phyloP scores from a whole-genome alignment of 768 basidiomycete species.

The Tricholoma hemisulphureum region DNA sequence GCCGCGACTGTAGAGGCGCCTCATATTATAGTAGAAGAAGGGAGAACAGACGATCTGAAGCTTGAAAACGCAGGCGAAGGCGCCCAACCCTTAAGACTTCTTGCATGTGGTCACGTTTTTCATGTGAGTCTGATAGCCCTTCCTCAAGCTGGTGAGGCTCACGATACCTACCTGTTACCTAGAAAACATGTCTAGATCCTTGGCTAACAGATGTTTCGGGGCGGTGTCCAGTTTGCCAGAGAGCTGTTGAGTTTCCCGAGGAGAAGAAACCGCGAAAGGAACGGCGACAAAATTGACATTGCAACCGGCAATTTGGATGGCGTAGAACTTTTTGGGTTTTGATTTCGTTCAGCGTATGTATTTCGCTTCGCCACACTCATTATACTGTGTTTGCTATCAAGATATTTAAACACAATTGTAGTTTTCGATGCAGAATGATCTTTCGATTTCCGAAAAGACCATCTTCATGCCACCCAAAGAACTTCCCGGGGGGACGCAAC shows the following conservation, averaged over 20 bases:
- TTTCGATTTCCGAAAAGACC: no score
- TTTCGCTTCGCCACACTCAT: neutral
- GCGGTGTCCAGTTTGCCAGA: constrained; percentile 85
- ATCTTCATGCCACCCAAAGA: no score
- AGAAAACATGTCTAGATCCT: constrained; percentile 89
- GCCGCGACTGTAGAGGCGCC: constrained; percentile 1
- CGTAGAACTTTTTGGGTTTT: neutral
- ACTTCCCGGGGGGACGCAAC: no score
- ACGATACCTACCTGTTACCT: constrained; percentile 13
- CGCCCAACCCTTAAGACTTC: constrained; percentile 69
- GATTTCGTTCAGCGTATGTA: neutral
- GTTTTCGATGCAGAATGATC: neutral
- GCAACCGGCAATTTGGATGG: neutral
- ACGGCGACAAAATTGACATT: neutral
- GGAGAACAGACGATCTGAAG: constrained; percentile 33
- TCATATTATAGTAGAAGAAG: constrained; percentile 2
- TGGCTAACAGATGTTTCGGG: constrained; percentile 86
- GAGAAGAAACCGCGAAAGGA: constrained; percentile 9
- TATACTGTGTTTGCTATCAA: neutral
- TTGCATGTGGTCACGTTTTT: constrained; percentile 85
- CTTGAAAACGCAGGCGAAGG: constrained; percentile 75
- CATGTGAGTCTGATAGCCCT: constrained; percentile 56
- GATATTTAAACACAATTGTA: neutral
- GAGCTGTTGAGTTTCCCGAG: constrained; percentile 58
- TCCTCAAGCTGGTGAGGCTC: neutral